Evolutionary conservation across 2,329 filamentous ascomycete genomes (phyloP).

Genomic region (Scortechinia acanthostroma): DNA sequence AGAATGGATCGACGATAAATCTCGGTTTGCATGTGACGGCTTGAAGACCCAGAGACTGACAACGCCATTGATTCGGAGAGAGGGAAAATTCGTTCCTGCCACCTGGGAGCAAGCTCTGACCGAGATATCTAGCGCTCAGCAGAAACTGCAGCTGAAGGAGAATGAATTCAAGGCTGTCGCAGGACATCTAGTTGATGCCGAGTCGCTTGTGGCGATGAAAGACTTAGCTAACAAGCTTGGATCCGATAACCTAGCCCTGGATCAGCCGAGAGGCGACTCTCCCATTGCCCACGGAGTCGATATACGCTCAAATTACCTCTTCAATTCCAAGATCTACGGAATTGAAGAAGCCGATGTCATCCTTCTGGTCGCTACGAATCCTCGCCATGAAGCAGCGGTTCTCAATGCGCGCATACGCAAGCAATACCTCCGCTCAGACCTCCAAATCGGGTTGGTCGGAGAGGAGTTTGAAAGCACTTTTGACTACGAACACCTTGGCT

Average conservation of each 20-base stretch:
- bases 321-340: conserved; percentile 91
- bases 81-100: conserved; percentile 84
- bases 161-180: conserved; percentile 96
- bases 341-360: conserved; percentile 91
- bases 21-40: conserved; percentile 90
- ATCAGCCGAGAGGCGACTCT: conserved; percentile 75
- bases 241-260: conserved; percentile 89
- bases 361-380: conserved; percentile 89
- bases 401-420: conserved; percentile 95
- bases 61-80: conserved; percentile 79
- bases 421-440: conserved; percentile 91
- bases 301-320: conserved; percentile 86
- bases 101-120: conserved; percentile 93
- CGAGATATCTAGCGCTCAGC: conserved; percentile 76
- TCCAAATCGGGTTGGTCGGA: conserved; percentile 86
- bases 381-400: conserved; percentile 87
- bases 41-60: conserved; percentile 93
- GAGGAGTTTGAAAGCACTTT: conserved; percentile 91
- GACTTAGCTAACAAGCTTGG: conserved; percentile 93
- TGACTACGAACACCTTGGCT: conserved; percentile 84
- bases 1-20: conserved; percentile 99
- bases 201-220: conserved; percentile 92
- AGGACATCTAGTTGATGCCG: conserved; percentile 83
- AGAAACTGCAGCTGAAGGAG: conserved; percentile 71
- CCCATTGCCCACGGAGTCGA: conserved; percentile 90